Conservation (phyloP, 768 basidiomycete genomes). For the Xerocomellus amylosporus region DNA sequence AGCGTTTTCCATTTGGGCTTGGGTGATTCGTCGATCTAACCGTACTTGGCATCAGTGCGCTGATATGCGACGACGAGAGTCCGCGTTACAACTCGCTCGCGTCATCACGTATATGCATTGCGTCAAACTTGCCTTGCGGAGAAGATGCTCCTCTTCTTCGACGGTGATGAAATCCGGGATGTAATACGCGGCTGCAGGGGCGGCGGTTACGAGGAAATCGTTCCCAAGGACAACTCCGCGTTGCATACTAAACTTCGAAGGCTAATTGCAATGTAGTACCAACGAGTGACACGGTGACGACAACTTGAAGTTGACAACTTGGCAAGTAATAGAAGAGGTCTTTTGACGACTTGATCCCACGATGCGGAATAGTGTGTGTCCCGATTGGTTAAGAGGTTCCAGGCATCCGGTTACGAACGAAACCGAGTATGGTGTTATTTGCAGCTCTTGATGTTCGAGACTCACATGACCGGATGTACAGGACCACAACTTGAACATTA, state of each 20-base stretch:
- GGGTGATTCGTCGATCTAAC: constrained; percentile 75
- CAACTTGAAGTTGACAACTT: background rate
- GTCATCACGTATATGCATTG: background rate
- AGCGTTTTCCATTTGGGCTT: constrained; percentile 77
- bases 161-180: constrained; percentile 74
- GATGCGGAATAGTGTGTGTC: constrained; percentile 8
- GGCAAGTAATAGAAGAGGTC: background rate
- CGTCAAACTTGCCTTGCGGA: constrained; percentile 59
- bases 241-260: constrained; percentile 13
- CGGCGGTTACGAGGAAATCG: constrained; percentile 24
- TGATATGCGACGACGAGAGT: background rate
- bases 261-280: background rate
- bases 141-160: constrained; percentile 74
- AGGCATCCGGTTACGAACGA: background rate
- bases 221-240: constrained; percentile 2
- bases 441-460: background rate
- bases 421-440: background rate
- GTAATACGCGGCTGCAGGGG: constrained; percentile 52
- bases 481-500: background rate
- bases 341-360: constrained; percentile 12
- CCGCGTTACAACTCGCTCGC: background rate
- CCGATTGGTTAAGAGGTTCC: background rate
- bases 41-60: constrained; percentile 16
- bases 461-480: background rate
- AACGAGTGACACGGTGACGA: background rate